Base-by-base conservation (phyloP, 2,329 filamentous ascomycete genomes). In the Trichoderma endophyticum region DNA sequence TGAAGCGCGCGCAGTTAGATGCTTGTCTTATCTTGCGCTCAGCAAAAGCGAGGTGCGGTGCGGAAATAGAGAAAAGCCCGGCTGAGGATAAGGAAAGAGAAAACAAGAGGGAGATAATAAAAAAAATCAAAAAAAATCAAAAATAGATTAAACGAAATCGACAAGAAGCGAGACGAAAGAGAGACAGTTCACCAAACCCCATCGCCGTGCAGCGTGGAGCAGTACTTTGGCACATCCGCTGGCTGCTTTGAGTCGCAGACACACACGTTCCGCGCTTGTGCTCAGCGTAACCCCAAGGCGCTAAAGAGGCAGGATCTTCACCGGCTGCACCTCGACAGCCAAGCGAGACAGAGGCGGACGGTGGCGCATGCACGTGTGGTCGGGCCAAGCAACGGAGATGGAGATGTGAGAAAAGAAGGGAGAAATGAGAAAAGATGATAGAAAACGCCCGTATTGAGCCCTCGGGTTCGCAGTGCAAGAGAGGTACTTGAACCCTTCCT, bases 241-340 rank as follows among this genome's bases (percentile, higher is more conserved):
- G 34, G 0, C 21, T 56, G 24, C 24, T 28, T 28, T 6, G 24
- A 56, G 24, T 21, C 61, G 34, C 26, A 28, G 18, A 60, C 57
- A 60, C 28, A 34, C 18, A 39, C 48, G 48, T 39, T n/a, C 9
- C 32, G 48, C 26, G 30, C n/a, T n/a, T 43, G 64, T 56, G 18
- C 24, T 67, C 64, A 26, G 54, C 51, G 51, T 32, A 39, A 66
- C 63, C 24, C 43, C 63, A 66, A 51, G 56, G 39, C 66, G 39
- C 66, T 70, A 70, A 32, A 36, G 51, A 62, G 62, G 64, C 63
- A 72, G 64, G 64, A 72, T 72, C 70, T 72, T 72, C 70, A 72
- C 70, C 70, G 70, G 70, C 65, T 72, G 70, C 70, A 72, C 57
- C 36, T 68, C 59, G 56, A 68, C 61, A 51, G 28, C 48, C 68